Base-by-base conservation (phyloP, 2,329 filamentous ascomycete species). In the Botrytis cinerea region DNA sequence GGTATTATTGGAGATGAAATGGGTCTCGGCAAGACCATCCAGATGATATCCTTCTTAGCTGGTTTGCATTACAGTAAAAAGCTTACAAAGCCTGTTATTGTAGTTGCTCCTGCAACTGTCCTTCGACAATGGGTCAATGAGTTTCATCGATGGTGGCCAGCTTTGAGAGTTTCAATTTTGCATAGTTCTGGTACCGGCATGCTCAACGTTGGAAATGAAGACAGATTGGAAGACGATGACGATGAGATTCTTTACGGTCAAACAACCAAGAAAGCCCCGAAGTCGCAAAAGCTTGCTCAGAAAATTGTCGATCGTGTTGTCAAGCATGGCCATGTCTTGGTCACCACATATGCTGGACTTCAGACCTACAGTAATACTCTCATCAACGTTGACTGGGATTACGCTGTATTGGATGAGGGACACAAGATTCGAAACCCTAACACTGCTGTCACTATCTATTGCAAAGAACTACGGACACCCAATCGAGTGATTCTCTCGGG, bases 101-200 rank as follows among this genome's bases (percentile, higher is more conserved):
- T 99, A 12, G 94, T 99, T 6, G 95, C 94, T 69, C 96, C 96
- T 2, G 95, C 95, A 5, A 99, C 96, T 0, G 92, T 99, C 38
- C 91, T 99, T 84, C 92, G 94, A 75, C 96, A 99, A 81, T 99
- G 96, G 96, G 96, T 98, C 20, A 97, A 97, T 76, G 96, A 99
- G 80, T 98, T 99, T 78, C 97, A 99, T 83, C 90, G 92, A 20
- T 99, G 97, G 97, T 99, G 97, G 97, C 96, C 96, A n/a, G 92
- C 96, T n/a, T 85, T 99, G 46, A 89, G 97, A 60, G 96, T 99
- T 8, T 97, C 95, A 0, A 98, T 99, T 75, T 82, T 99, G 67
- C 96, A 99, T 81, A 94, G 94, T 0, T 98, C 96, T 7, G 96
- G 96, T 4, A 98, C 94, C 81, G 97, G 96, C 28, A 98, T 99